These are phyloP conservation scores for Penicillium polonicum DNA, from an alignment of 2,329 filamentous ascomycete genomes.

Conservation along the genomic window DNA sequence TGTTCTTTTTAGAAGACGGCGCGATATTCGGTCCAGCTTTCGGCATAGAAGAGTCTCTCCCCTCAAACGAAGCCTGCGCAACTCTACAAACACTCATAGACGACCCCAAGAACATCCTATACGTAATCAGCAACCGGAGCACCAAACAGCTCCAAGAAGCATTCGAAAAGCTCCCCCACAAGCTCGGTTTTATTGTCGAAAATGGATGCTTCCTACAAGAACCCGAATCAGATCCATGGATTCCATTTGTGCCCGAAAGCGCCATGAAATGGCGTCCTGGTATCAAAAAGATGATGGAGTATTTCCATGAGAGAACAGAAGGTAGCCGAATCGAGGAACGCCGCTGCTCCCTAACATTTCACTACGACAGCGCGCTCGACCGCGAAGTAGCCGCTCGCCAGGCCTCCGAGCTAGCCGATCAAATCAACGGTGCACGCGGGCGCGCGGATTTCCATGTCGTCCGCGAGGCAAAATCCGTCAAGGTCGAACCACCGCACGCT, in stretches of 20 bases:
- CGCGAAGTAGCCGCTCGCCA: conserved; percentile 72
- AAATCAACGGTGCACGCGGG: conserved; percentile 89
- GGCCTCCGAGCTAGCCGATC: conserved; percentile 82
- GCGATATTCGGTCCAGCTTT: conserved; percentile 71
- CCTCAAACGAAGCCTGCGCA: conserved; percentile 72
- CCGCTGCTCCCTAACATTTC: conserved; percentile 82
- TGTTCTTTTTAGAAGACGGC: conserved; percentile 90
- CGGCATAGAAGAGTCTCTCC: conserved; percentile 62
- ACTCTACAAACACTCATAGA: conserved; percentile 73
- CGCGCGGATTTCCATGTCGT: conserved; percentile 79
- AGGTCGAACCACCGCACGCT: conserved; percentile 79
- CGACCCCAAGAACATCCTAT: conserved; percentile 78
- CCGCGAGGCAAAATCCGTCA: conserved; percentile 73
- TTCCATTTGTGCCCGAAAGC: conserved; percentile 66
- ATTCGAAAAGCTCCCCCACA: conserved; percentile 66
- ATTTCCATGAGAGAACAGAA: conserved; percentile 85
- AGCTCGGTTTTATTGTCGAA: conserved; percentile 83
- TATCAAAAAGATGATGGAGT: conserved; percentile 76
- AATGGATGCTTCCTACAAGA: conserved; percentile 86
- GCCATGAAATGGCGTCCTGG: conserved; percentile 77
- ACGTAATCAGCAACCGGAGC: conserved; percentile 82
- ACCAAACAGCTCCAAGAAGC: conserved; percentile 77
- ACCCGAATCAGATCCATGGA: conserved; percentile 66
- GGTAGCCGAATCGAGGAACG: conserved; percentile 82
- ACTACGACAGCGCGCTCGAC: conserved; percentile 77